Percentiles rank a stretch among this genome's conserved stretches.
Evolutionary conservation across 345 rosid genomes (phyloP).

Genomic region (Arabidopsis arenosa): DNA sequence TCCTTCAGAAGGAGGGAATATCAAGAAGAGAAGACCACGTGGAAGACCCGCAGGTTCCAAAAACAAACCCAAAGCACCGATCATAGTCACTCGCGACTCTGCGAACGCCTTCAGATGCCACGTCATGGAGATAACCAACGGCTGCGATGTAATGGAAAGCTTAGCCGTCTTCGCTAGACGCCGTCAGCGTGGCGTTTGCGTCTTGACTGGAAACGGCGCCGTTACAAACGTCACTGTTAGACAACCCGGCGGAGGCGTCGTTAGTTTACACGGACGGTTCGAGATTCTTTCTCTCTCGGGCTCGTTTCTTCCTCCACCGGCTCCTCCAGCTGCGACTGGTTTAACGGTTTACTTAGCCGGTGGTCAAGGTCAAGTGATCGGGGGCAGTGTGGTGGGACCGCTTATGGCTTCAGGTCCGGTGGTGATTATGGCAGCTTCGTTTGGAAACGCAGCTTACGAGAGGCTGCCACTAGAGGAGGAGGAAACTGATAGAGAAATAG

Average conservation of each 20-base stretch:
- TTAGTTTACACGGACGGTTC: constrained; percentile 77
- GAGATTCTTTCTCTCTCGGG: constrained; percentile 85
- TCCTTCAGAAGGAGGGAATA: constrained; percentile 34
- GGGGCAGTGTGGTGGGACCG: constrained; percentile 79
- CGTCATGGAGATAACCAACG: constrained; percentile 71
- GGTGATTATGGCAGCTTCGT: constrained; percentile 91
- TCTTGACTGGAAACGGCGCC: constrained; percentile 78
- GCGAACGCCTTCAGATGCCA: constrained; percentile 84
- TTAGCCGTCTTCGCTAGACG: constrained; percentile 68
- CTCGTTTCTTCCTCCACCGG: constrained; percentile 86
- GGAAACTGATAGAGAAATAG: constrained; percentile 38
- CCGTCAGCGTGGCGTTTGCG: constrained; percentile 79
- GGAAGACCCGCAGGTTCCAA: constrained; percentile 88
- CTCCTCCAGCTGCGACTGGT: constrained; percentile 80
- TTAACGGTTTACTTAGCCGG: constrained; percentile 80
- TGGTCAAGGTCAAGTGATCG: constrained; percentile 89
- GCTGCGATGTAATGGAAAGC: constrained; percentile 75
- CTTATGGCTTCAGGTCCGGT: constrained; percentile 79
- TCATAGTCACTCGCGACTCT: constrained; percentile 80
- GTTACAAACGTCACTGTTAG: constrained; percentile 69
- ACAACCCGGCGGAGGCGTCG: constrained; percentile 64
- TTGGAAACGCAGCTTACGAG: constrained; percentile 92
- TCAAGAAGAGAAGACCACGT: constrained; percentile 59
- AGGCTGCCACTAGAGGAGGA: constrained; percentile 72
- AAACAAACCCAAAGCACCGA: constrained; percentile 84